phyloP scores from a whole-genome alignment of 2,329 filamentous ascomycete genomes.

The Xylaria sp. region DNA sequence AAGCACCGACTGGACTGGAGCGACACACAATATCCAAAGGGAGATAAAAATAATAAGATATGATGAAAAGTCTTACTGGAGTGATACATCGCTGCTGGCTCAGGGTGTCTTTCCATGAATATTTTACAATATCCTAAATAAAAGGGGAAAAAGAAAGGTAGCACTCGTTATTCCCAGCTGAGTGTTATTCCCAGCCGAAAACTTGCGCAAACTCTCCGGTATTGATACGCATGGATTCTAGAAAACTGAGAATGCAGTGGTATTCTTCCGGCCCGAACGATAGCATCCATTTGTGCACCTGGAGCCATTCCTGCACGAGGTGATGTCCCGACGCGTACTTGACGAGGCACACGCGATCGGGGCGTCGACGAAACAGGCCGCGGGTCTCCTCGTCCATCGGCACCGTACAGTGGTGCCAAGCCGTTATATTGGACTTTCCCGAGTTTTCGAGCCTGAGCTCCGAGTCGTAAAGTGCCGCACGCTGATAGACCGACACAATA shows the following conservation, averaged over 20 bases:
- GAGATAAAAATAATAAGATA: neutral
- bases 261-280: conserved; percentile 30
- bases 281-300: conserved; percentile 28
- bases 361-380: conserved; percentile 19
- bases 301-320: conserved; percentile 28
- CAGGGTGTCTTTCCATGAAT: neutral
- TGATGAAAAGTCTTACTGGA: neutral
- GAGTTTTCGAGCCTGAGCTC: conserved; percentile 29
- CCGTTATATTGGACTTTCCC: conserved; percentile 27
- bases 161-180: conserved; percentile 17
- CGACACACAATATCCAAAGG: neutral
- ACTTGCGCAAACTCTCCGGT: conserved; percentile 31
- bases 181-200: conserved; percentile 32
- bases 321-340: conserved; percentile 24
- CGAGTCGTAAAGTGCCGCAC: conserved; percentile 22
- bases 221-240: conserved; percentile 31
- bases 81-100: neutral
- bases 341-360: conserved; percentile 32
- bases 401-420: conserved; percentile 19
- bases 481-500: conserved; percentile 28
- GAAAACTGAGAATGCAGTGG: conserved; percentile 17
- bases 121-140: neutral
- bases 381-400: conserved; percentile 21
- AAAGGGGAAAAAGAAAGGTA: neutral
- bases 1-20: neutral